Conservation (phyloP, 192 early-diverging fungal species). For the Backusella macrospora region DNA sequence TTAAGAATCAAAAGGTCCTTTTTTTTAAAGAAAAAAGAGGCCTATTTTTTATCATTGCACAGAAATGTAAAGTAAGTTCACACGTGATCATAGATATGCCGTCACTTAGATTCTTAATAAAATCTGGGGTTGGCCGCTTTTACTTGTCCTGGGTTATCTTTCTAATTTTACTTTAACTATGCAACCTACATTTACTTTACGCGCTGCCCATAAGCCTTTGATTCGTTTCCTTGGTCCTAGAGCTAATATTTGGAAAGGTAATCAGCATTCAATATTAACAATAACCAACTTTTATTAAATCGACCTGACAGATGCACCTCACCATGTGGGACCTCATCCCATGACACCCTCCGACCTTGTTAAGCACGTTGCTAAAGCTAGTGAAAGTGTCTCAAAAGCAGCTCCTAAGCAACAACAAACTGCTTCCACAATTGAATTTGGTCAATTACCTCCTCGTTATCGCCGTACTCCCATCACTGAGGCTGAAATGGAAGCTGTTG, state of each 20-base stretch:
- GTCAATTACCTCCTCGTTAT: conserved; percentile 46
- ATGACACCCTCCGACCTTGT: conserved; percentile 41
- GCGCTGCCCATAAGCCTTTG: conserved; percentile 37
- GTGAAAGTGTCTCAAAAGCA: conserved; percentile 4
- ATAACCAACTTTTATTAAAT: neutral
- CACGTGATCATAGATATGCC: neutral
- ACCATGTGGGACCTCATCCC: conserved; percentile 41
- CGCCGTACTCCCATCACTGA: conserved; percentile 43
- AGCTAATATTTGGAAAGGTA: conserved; percentile 44
- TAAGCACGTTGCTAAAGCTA: conserved; percentile 35
- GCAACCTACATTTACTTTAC: conserved; percentile 31
- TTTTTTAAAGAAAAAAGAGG: conserved; percentile 19
- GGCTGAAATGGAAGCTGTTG: conserved; percentile 54
- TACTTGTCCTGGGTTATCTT: conserved; percentile 13
- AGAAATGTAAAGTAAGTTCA: neutral
- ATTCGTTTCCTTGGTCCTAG: conserved; percentile 45
- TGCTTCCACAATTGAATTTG: conserved; percentile 38
- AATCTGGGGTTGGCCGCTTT: conserved; percentile 4
- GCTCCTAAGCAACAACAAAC: conserved; percentile 26
- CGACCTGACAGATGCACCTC: conserved; percentile 23
- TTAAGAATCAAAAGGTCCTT: conserved; percentile 18
- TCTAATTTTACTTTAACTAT: conserved; percentile 23
- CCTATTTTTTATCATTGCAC: neutral
- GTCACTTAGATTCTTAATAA: neutral
- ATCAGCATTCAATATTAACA: neutral